Base-by-base conservation (phyloP, 176 grass and related monocot genomes). In the Aegilops speltoides region DNA sequence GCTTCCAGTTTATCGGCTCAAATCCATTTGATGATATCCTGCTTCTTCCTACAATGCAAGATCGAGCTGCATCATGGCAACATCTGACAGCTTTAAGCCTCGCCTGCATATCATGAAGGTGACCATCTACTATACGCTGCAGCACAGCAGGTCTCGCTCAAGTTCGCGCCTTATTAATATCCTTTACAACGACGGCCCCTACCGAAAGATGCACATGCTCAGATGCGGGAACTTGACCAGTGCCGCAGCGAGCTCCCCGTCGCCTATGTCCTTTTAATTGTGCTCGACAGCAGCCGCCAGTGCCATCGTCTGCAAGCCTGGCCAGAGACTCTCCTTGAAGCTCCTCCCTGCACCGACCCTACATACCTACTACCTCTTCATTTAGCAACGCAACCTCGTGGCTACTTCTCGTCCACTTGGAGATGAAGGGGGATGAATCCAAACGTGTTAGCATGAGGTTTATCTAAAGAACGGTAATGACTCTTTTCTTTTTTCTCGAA, bases 191-290 rank as follows among this genome's bases (percentile, higher is more conserved):
- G 94, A 95, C 37, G 91, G 7, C 37, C 71, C 87, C 65, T 96
- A 88, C 85, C 91, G 91, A 90, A 93, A 95, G 86, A 83, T 95
- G 84, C 93, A 86, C 14, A 91, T 95, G 91, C 91, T 93, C 56
- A 86, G 94, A 22, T 96, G 94, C 91, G 66, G 3, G 88, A 90
- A 78, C 78, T 82, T 10, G 86, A 85, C 0, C 86, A 95, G 80
- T 93, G 94, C 91, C 82, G 88, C 84, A 40, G 65, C 9, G 77
- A 87, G 36, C 91, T 89, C 69, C 94, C 94, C 10, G 90, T 80
- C 81, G 91, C 89, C 48, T 95, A 78, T 78, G 69, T 93, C 38
- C 38, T 40, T 40, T 8, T 40, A 40, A 40, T 72, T 87, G 87
- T 95, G 64, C 71, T 96, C 65, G 80, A 40, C 38, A 8, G 8